Evolutionary conservation across 148 eudicot species (phyloP), one percentile per base, ranked within the genome.

Genomic region (Rheum nobile): DNA sequence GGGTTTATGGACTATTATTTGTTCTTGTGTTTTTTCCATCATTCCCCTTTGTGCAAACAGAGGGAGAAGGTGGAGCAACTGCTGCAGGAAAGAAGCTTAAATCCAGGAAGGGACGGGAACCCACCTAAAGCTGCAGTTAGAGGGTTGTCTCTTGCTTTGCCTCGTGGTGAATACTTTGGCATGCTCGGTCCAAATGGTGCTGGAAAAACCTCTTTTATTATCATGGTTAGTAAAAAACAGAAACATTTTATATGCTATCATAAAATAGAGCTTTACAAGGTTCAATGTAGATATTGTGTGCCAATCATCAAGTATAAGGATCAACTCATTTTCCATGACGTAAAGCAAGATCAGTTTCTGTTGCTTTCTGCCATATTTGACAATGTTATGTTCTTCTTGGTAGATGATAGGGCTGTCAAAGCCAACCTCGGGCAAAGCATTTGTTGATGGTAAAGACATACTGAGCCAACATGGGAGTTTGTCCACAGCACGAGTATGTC

Each of bases 101-200:
- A 80, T 78, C 91, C 96, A 32, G 90, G 88, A 70, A 89, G 87
- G 75, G 98, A 93, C 59, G 98, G 98, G 72, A 93, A 93, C 84
- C 96, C 96, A 29, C 87, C 85, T 42, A 93, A 90, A 86, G 81
- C 82, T 76, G 98, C 96, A 21, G 98, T 93, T 71, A 86, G 89
- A 82, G 96, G 89, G 31, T 52, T 93, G 74, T 93, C 98, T 47
- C 98, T 93, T 82, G 94, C 92, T 77, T 86, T 90, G 80, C 82
- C 91, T 52, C 88, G 82, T 75, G 96, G 96, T 73, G 98, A 93
- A 83, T 93, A 96, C 88, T 93, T 93, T 82, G 98, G 98, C 55
- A 93, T 93, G 96, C 98, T 93, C 74, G 98, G 98, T 59, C 96
- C 98, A 11, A 93, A 93, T 77, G 98, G 98, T 86, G 98, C 98